A percentile compares a stretch with the other conserved stretches of the same genome.
phyloP scores from a whole-genome alignment of 345 rosid genomes.

The Clausena lansium region DNA sequence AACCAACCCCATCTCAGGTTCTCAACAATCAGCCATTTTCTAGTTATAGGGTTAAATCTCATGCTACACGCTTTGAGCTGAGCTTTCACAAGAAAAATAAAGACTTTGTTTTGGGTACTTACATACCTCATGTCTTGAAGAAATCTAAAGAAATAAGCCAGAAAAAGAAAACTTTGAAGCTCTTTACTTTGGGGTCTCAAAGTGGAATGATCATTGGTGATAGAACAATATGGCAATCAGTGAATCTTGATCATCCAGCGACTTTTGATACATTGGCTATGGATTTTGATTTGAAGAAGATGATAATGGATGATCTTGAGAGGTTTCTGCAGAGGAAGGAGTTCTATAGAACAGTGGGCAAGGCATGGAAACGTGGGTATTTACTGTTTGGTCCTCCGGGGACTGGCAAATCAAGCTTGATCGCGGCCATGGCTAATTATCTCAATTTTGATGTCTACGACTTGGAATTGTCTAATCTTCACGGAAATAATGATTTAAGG shows the following conservation, averaged over 20 bases:
- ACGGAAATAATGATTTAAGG: slow-evolving; percentile 22
- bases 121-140: slow-evolving; percentile 18
- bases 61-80: slow-evolving; percentile 17
- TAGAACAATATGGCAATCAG: slow-evolving; percentile 26
- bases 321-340: slow-evolving; percentile 33
- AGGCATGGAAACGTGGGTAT: slow-evolving; percentile 23
- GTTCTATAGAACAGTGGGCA: slow-evolving; percentile 30
- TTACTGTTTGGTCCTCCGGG: slow-evolving; percentile 32
- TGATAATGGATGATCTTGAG: slow-evolving; percentile 32
- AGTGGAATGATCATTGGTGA: slow-evolving; percentile 10
- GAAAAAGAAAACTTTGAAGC: slow-evolving; percentile 26
- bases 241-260: slow-evolving; percentile 34
- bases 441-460: slow-evolving; percentile 21
- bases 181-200: slow-evolving; percentile 24
- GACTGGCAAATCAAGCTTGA: slow-evolving; percentile 37
- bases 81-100: slow-evolving; percentile 35
- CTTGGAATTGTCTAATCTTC: slow-evolving; percentile 25
- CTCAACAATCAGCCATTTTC: no score
- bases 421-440: slow-evolving; percentile 28
- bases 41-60: background rate
- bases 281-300: slow-evolving; percentile 28
- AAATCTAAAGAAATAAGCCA: slow-evolving; percentile 19
- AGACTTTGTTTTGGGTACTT: slow-evolving; percentile 21
- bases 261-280: slow-evolving; percentile 33
- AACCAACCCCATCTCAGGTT: background rate